These are phyloP conservation scores for Rhizoctonia solani DNA, from an alignment of 1,284 basidiomycete species.

Conservation along the genomic window DNA sequence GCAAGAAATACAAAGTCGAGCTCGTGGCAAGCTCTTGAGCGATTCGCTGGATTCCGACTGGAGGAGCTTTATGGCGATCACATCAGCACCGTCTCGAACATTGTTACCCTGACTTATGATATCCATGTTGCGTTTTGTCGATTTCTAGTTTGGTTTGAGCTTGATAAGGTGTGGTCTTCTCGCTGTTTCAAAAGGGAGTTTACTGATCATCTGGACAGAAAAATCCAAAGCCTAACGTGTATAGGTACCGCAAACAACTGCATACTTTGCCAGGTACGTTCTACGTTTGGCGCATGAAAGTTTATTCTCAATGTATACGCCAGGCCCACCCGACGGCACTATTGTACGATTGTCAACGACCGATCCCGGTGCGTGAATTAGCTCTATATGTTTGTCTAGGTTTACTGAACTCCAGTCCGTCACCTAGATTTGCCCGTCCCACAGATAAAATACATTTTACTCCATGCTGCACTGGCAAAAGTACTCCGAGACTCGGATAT, in stretches of 20 bases:
- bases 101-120: slow-evolving; percentile 26
- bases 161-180: slow-evolving; percentile 12
- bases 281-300: neutral
- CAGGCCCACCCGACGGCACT: slow-evolving; percentile 27
- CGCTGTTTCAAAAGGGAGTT: neutral
- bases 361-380: slow-evolving; percentile 12
- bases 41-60: slow-evolving; percentile 26
- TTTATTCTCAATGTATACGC: neutral
- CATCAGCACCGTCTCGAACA: slow-evolving; percentile 21
- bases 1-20: slow-evolving; percentile 12
- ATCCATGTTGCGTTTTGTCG: slow-evolving; percentile 30
- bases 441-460: slow-evolving; percentile 10
- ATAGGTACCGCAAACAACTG: slow-evolving; percentile 22
- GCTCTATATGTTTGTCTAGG: neutral
- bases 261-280: slow-evolving; percentile 25
- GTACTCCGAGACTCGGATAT: slow-evolving; percentile 28
- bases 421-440: slow-evolving; percentile 21
- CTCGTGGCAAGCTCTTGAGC: slow-evolving; percentile 26
- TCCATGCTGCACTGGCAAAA: slow-evolving; percentile 28
- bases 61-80: slow-evolving; percentile 22
- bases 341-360: slow-evolving; percentile 21
- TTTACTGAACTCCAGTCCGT: neutral
- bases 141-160: slow-evolving; percentile 30
- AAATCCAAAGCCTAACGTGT: slow-evolving; percentile 31
- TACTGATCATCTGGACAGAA: neutral